These are phyloP conservation scores for Porphyrellus cyaneotinctus DNA, from an alignment of 768 basidiomycete genomes.

Conservation along the genomic window DNA sequence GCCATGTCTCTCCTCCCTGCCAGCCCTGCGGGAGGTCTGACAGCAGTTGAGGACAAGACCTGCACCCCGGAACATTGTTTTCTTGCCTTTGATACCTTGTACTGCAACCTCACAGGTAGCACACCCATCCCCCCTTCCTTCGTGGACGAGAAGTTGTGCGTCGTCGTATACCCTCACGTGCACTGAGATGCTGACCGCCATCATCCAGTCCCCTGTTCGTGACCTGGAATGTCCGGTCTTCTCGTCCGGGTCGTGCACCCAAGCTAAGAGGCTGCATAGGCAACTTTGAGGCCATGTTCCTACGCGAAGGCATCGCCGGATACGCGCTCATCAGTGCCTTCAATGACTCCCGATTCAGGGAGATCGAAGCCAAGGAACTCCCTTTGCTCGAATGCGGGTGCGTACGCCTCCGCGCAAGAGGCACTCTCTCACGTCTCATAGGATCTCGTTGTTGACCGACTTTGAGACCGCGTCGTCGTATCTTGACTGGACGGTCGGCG, in stretches of 20 bases:
- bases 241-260: constrained; percentile 54
- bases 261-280: constrained; percentile 92
- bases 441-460: constrained; percentile 89
- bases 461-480: constrained; percentile 83
- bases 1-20: constrained; percentile 56
- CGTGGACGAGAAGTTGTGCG: constrained; percentile 75
- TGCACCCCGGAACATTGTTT: constrained; percentile 77
- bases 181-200: constrained; percentile 4
- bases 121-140: constrained; percentile 60
- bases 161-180: constrained; percentile 7
- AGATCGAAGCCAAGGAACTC: constrained; percentile 74
- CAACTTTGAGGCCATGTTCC: constrained; percentile 73
- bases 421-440: constrained; percentile 27
- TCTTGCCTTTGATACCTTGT: constrained; percentile 77
- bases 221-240: constrained; percentile 83
- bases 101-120: constrained; percentile 60
- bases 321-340: constrained; percentile 93
- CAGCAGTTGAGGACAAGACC: constrained; percentile 40
- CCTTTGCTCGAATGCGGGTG: constrained; percentile 83
- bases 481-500: constrained; percentile 90
- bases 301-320: constrained; percentile 76
- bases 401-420: background rate
- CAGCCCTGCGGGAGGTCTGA: constrained; percentile 41
- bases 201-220: constrained; percentile 74
- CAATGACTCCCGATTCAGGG: constrained; percentile 80